These are phyloP conservation scores for Cylindrodendrum hubeiense DNA, from an alignment of 2,329 filamentous ascomycete species.

Conservation along the genomic window DNA sequence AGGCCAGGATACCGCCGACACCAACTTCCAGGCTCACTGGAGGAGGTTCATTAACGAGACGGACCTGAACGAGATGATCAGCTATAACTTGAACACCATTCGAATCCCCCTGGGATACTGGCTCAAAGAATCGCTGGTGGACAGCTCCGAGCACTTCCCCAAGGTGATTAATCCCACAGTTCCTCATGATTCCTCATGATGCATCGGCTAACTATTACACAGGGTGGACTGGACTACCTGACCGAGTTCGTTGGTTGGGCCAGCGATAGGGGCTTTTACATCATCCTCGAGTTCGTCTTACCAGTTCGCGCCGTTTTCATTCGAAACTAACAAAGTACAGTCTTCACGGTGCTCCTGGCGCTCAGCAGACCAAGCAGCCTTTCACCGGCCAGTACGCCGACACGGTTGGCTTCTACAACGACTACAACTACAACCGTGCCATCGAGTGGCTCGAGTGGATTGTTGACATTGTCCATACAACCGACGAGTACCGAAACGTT, in stretches of 20 bases:
- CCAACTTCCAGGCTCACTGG: slow-evolving; percentile 64
- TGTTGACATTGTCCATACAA: slow-evolving; percentile 62
- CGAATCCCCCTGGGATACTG: slow-evolving; percentile 69
- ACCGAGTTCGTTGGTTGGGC: slow-evolving; percentile 61
- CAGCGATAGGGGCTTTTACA: slow-evolving; percentile 61
- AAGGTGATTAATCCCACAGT: slow-evolving; percentile 23
- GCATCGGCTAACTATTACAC: not conserved
- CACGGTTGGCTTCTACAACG: slow-evolving; percentile 65
- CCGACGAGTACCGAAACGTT: slow-evolving; percentile 63
- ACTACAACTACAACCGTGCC: slow-evolving; percentile 68
- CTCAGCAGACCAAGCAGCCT: slow-evolving; percentile 58
- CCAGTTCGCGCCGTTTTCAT: accelerated
- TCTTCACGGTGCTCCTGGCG: slow-evolving; percentile 64
- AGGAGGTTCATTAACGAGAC: slow-evolving; percentile 60
- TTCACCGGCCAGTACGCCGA: slow-evolving; percentile 57
- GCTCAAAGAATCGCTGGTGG: slow-evolving; percentile 63
- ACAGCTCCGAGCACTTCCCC: slow-evolving; percentile 64
- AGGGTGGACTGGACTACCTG: slow-evolving; percentile 59
- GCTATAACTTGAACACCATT: slow-evolving; percentile 64
- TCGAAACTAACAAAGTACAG: slow-evolving; percentile 11
- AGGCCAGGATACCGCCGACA: slow-evolving; percentile 60
- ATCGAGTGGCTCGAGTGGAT: slow-evolving; percentile 68
- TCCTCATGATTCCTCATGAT: too few species aligned
- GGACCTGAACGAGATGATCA: slow-evolving; percentile 63
- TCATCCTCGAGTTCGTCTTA: slow-evolving; percentile 59